Conservation (phyloP, 2,329 filamentous ascomycete species). For the Fusarium incarnatum region DNA sequence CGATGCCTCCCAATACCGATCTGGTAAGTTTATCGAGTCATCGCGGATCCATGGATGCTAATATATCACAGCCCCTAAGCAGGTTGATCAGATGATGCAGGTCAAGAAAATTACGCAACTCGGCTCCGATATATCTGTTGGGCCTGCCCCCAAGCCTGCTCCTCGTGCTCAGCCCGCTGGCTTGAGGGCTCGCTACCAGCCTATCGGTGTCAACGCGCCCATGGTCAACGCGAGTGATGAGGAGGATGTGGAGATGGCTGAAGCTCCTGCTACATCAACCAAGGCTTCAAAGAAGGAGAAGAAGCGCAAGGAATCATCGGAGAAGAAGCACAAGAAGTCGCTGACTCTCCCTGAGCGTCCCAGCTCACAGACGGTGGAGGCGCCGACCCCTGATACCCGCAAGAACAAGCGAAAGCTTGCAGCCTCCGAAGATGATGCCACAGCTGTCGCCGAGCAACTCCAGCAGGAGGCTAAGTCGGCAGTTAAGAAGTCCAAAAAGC, state of each 20-base stretch:
- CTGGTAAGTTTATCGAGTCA: slow-evolving; percentile 57
- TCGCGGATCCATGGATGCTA: slow-evolving; percentile 14
- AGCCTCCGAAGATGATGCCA: slow-evolving; percentile 54
- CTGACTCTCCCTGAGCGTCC: slow-evolving; percentile 13
- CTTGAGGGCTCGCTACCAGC: slow-evolving; percentile 74
- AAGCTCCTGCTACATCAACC: slow-evolving; percentile 50
- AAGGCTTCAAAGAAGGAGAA: slow-evolving; percentile 51
- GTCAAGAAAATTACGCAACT: slow-evolving; percentile 72
- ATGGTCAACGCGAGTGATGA: slow-evolving; percentile 59
- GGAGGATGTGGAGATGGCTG: slow-evolving; percentile 59
- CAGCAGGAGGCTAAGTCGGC: slow-evolving; percentile 50
- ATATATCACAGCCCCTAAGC: slow-evolving; percentile 47
- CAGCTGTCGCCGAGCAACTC: slow-evolving; percentile 52
- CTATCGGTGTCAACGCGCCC: slow-evolving; percentile 65
- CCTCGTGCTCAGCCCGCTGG: slow-evolving; percentile 75
- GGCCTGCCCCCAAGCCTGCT: slow-evolving; percentile 61
- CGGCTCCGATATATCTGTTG: slow-evolving; percentile 54
- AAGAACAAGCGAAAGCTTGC: slow-evolving; percentile 55
- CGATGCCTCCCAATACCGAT: slow-evolving; percentile 64
- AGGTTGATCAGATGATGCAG: slow-evolving; percentile 71
- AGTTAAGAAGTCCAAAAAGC: slow-evolving; percentile 58
- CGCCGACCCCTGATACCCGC: slow-evolving; percentile 43
- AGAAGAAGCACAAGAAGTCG: slow-evolving; percentile 50
- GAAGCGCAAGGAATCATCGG: slow-evolving; percentile 45
- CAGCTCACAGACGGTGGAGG: slow-evolving; percentile 31